These are phyloP conservation scores for Citeromyces hawaiiensis DNA, from an alignment of 1,139 yeast species.

Conservation along the genomic window DNA sequence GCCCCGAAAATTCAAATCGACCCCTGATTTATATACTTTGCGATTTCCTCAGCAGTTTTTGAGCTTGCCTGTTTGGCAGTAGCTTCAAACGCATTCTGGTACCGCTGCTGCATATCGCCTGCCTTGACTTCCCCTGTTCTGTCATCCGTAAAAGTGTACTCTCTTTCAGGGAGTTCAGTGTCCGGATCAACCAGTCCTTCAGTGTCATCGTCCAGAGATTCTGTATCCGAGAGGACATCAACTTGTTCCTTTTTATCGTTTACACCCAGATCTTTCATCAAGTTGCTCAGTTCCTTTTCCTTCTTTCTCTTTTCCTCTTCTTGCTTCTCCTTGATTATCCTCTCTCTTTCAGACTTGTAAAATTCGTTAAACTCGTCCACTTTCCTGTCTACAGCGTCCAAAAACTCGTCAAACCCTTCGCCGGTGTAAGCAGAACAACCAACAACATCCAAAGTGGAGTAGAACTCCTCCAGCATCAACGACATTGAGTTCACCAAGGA, in stretches of 20 bases:
- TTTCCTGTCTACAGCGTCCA: constrained; percentile 71
- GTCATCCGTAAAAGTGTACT: constrained; percentile 68
- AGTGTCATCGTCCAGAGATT: constrained; percentile 34
- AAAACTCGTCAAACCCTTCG: constrained; percentile 83
- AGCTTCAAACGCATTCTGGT: constrained; percentile 59
- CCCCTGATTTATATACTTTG: constrained; percentile 32
- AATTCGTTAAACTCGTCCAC: constrained; percentile 78
- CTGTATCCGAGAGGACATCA: constrained; percentile 63
- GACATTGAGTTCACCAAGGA: constrained; percentile 92
- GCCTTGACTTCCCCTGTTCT: constrained; percentile 42
- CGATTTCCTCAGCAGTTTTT: constrained; percentile 58
- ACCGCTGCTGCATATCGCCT: constrained; percentile 51
- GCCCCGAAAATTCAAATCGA: too few relatives aligned
- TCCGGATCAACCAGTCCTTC: constrained; percentile 57
- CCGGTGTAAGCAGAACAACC: constrained; percentile 90
- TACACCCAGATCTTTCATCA: constrained; percentile 79
- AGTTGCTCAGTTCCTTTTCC: constrained; percentile 51
- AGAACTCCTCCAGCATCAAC: constrained; percentile 90
- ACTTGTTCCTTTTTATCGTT: constrained; percentile 28
- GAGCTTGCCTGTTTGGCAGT: constrained; percentile 49
- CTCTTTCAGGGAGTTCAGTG: constrained; percentile 53
- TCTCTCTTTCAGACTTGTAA: constrained; percentile 79
- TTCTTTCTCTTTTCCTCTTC: constrained; percentile 63
- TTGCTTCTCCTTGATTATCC: constrained; percentile 64
- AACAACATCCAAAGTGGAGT: constrained; percentile 83